Evolutionary conservation across 495 filamentous ascomycete species (phyloP).

Genomic region (Penicillium paradoxum): DNA sequence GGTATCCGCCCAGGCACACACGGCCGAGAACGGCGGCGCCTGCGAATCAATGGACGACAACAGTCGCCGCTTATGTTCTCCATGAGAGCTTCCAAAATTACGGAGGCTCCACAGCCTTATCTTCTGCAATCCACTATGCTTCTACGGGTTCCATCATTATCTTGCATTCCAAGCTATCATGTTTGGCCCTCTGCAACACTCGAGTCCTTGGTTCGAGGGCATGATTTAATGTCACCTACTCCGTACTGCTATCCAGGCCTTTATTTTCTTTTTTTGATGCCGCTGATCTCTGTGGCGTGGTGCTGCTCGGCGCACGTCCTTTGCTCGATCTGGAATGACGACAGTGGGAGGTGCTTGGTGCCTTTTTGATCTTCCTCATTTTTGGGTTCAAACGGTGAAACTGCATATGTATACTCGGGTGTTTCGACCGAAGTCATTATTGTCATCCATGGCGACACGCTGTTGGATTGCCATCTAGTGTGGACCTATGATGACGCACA

Average conservation of each 20-base stretch:
- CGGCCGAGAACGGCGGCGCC: background rate
- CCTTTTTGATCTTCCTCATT: background rate
- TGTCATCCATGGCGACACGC: background rate
- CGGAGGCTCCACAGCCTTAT: background rate
- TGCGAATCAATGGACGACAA: background rate
- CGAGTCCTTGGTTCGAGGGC: background rate
- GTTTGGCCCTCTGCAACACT: background rate
- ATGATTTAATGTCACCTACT: no score
- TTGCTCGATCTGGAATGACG: background rate
- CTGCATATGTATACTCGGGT: background rate
- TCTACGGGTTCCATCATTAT: no score
- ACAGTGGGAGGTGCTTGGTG: background rate
- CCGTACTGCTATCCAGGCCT: no score
- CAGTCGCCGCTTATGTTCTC: no score
- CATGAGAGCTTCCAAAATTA: background rate
- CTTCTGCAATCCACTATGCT: no score
- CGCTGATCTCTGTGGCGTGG: conserved; percentile 3
- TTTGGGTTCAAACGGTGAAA: background rate
- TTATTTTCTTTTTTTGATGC: no score
- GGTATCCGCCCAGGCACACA: background rate
- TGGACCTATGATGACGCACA: conserved; percentile 2
- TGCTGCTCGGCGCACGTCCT: background rate
- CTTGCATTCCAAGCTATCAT: background rate
- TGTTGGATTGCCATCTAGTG: background rate
- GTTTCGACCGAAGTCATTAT: background rate